phyloP scores from a whole-genome alignment of 495 filamentous ascomycete species.

The Xeromyces bisporus region DNA sequence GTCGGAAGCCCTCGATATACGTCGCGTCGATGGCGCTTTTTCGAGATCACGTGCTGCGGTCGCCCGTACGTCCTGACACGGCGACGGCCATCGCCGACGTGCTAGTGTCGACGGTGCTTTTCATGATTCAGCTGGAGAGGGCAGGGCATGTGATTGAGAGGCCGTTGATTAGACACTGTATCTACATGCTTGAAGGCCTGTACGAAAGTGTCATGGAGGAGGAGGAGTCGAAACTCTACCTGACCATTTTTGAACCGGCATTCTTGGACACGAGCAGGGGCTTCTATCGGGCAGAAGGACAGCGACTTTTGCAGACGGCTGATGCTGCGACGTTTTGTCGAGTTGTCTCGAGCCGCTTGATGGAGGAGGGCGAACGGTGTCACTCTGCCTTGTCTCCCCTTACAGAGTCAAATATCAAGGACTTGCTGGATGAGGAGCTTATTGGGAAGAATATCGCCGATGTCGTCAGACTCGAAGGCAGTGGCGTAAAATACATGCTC shows the following conservation, averaged over 20 bases:
- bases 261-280: constrained; percentile 51
- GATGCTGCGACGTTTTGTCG: constrained; percentile 73
- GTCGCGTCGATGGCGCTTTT: constrained; percentile 72
- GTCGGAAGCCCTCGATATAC: constrained; percentile 62
- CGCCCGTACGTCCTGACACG: constrained; percentile 28
- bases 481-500: constrained; percentile 75
- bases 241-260: constrained; percentile 62
- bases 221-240: constrained; percentile 57
- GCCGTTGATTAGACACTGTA: constrained; percentile 60
- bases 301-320: constrained; percentile 51
- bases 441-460: constrained; percentile 60
- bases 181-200: constrained; percentile 81
- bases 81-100: constrained; percentile 41
- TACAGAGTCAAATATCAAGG: constrained; percentile 55
- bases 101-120: constrained; percentile 65
- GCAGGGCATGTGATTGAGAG: constrained; percentile 82
- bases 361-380: constrained; percentile 70
- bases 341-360: constrained; percentile 53
- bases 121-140: constrained; percentile 83
- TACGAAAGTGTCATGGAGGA: constrained; percentile 66
- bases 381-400: constrained; percentile 53
- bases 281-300: constrained; percentile 67
- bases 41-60: constrained; percentile 59
- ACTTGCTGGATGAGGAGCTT: constrained; percentile 65
- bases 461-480: constrained; percentile 68